These are phyloP conservation scores for Tetragonia tetragonoides DNA, from an alignment of 148 eudicot species.

Conservation along the genomic window DNA sequence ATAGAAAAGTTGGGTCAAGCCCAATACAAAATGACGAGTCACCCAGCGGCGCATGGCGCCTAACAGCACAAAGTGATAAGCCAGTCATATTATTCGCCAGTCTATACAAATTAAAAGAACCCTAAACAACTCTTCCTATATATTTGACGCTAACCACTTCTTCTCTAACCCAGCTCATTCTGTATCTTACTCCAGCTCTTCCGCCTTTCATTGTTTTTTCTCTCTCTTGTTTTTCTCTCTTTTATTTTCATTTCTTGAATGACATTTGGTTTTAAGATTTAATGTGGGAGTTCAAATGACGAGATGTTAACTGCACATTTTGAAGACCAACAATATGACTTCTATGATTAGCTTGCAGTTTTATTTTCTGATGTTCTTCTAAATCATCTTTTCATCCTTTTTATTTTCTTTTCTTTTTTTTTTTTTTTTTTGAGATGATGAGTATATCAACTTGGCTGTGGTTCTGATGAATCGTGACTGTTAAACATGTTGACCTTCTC, in stretches of 20 bases:
- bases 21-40: too few relatives aligned
- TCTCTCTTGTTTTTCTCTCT: background rate
- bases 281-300: background rate
- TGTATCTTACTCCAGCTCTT: too few relatives aligned
- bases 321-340: slow-evolving; percentile 10
- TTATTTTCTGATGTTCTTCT: slow-evolving; percentile 1
- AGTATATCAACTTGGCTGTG: slow-evolving; percentile 6
- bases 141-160: too few relatives aligned
- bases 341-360: slow-evolving; percentile 1
- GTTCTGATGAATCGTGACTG: background rate
- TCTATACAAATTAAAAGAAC: too few relatives aligned
- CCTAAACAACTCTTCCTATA: too few relatives aligned
- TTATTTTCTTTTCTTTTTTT: background rate
- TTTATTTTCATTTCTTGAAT: background rate
- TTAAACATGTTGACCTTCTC: background rate
- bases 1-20: too few relatives aligned
- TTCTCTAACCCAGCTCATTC: too few relatives aligned
- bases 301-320: background rate
- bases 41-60: too few relatives aligned
- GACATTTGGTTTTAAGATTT: too few relatives aligned
- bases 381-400: background rate
- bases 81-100: too few relatives aligned
- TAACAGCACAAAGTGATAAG: too few relatives aligned
- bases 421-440: background rate
- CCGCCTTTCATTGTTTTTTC: background rate